Percentiles rank a stretch among this genome's conserved stretches.
These are phyloP conservation scores for Cyclocybe aegerita DNA, from an alignment of 768 basidiomycete genomes.

Conservation along the genomic window DNA sequence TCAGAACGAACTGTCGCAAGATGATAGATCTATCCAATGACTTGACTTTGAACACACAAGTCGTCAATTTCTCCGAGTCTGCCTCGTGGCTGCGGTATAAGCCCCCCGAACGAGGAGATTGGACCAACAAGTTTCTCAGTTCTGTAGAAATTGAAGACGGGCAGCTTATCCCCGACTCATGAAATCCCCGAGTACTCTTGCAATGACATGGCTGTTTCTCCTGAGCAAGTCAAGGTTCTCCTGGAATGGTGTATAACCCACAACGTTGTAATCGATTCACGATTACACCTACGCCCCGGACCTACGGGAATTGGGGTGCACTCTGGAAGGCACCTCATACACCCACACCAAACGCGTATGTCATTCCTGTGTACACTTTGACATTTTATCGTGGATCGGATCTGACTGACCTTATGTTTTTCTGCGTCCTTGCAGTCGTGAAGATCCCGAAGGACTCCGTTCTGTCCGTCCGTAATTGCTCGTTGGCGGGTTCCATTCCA, in stretches of 20 bases:
- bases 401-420: too few species aligned
- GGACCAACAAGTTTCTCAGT: too few species aligned
- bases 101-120: too few species aligned
- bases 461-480: constrained; percentile 59
- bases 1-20: too few species aligned
- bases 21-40: too few species aligned
- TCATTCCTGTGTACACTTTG: constrained; percentile 8
- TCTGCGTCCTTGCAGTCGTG: constrained; percentile 43
- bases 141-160: too few species aligned
- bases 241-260: constrained; percentile 51
- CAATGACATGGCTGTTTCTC: neutral
- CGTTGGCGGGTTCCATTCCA: constrained; percentile 42
- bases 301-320: constrained; percentile 34
- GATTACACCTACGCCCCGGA: constrained; percentile 34
- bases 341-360: constrained; percentile 37
- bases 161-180: too few species aligned
- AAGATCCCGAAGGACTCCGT: constrained; percentile 63
- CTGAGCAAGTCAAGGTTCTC: constrained; percentile 26
- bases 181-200: too few species aligned
- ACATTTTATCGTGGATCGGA: neutral
- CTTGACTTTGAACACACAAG: too few species aligned
- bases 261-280: constrained; percentile 44
- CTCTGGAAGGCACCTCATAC: constrained; percentile 30
- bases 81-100: too few species aligned
- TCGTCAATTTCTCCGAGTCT: too few species aligned